Evolutionary conservation across 805 yeast genomes (phyloP), one percentile per base, ranked within the genome.

Genomic region (Yamadazyma akitaensis): DNA sequence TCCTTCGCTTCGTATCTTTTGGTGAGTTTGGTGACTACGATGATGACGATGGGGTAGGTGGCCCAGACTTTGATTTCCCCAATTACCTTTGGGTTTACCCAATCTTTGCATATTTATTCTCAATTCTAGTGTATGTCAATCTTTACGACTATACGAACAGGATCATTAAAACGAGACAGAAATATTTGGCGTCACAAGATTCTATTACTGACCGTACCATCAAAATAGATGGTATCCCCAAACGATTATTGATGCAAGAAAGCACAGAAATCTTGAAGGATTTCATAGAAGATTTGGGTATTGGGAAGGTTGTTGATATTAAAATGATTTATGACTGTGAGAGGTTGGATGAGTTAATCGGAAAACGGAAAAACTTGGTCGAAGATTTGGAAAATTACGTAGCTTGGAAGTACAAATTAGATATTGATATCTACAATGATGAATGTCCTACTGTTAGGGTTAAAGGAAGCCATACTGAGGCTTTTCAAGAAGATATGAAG

Each of bases 181-280:
- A 74, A 52, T 80, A 78, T 57, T 62, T 81, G 47, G 85, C 85
- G 0, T 70, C 80, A 5, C 85, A 81, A 55, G 71, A 78, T 60
- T 76, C 84, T 14, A 65, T 81, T 41, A 79, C 84, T 2, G 85
- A 81, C 59, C 62, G 84, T 49, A 81, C 85, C 5, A 78, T 81
- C 38, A 62, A 73, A 41, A 62, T 81, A 14, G 77, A 78, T 40
- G 80, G 81, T 33, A 79, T 81, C 16, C 85, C 85, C 0, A 62
- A 60, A 36, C 59, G 65, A 33, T 61, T 81, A 53, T 48, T 69
- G 37, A 51, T 49, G 30, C 58, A 54, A 24, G 65, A 71, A 40
- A 67, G 69, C 50, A 80, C 78, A 14, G 53, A 53, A 6, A 67
- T 68, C 3, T 63, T 81, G 42, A 75, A 74, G 46, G 50, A 57